Conservation (phyloP, 352 stramenopile species). For the Pythium myriotylum region DNA sequence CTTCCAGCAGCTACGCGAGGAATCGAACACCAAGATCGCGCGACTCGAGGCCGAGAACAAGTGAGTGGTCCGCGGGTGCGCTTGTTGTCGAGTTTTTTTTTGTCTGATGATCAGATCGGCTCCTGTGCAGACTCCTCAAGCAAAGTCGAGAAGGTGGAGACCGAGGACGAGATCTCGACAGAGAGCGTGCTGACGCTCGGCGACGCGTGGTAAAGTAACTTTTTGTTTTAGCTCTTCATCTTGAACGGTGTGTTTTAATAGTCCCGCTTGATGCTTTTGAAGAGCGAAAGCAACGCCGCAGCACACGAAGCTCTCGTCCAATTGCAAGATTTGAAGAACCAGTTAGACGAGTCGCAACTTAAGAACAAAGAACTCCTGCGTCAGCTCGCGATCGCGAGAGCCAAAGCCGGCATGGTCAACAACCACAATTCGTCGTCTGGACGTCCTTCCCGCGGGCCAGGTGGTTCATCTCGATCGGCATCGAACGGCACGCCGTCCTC, state of each 20-base stretch:
- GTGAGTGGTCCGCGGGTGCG: slow-evolving; percentile 20
- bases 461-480: neutral
- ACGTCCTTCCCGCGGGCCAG: neutral
- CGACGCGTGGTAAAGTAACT: slow-evolving; percentile 19
- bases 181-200: slow-evolving; percentile 21
- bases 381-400: slow-evolving; percentile 65
- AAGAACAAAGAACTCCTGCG: slow-evolving; percentile 80
- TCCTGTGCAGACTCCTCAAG: slow-evolving; percentile 25
- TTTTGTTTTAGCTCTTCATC: neutral
- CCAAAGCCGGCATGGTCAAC: slow-evolving; percentile 32
- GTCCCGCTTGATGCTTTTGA: too few species aligned
- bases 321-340: slow-evolving; percentile 58
- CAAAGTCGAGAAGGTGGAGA: slow-evolving; percentile 2
- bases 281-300: too few species aligned
- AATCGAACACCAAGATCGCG: slow-evolving; percentile 53
- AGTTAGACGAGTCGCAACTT: slow-evolving; percentile 65
- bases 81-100: neutral
- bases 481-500: neutral
- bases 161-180: neutral
- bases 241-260: slow-evolving; percentile 42
- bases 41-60: slow-evolving; percentile 58
- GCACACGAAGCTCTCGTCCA: slow-evolving; percentile 59
- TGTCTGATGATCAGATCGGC: neutral
- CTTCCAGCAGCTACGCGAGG: slow-evolving; percentile 69
- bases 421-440: neutral